A percentile compares a stretch with the other conserved stretches of the same genome.
Evolutionary conservation across 495 filamentous ascomycete genomes (phyloP).

Genomic region (Parathielavia appendiculata): DNA sequence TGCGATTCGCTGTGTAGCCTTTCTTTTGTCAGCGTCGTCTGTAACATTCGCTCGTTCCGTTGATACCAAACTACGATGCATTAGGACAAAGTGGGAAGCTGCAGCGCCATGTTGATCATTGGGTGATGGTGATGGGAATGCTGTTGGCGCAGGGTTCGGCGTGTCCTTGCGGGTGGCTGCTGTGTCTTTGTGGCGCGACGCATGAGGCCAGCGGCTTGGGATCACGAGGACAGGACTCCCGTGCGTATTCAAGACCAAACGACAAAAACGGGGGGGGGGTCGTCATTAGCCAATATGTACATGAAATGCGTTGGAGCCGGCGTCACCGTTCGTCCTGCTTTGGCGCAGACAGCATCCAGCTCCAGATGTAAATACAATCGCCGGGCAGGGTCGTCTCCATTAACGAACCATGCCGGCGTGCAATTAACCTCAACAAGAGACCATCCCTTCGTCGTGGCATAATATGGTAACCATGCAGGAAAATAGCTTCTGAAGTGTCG

Average conservation of each 20-base stretch:
- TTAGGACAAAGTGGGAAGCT: too few relatives aligned
- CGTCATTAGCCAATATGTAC: slow-evolving; percentile 12
- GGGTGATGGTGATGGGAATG: too few relatives aligned
- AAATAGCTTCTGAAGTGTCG: neutral
- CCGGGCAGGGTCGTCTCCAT: neutral
- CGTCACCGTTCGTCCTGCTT: neutral
- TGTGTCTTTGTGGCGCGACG: too few relatives aligned
- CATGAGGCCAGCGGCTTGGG: too few relatives aligned
- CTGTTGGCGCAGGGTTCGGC: too few relatives aligned
- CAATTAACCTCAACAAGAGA: neutral
- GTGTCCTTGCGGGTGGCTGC: too few relatives aligned
- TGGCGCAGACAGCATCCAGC: neutral
- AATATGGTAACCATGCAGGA: neutral
- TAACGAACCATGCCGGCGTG: neutral
- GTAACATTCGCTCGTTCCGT: too few relatives aligned
- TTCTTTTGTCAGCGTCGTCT: too few relatives aligned
- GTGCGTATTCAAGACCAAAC: neutral
- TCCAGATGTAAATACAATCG: slow-evolving; percentile 7
- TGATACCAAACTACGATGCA: too few relatives aligned
- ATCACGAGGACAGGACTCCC: neutral
- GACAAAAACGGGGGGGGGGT: neutral
- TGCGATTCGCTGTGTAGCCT: too few relatives aligned
- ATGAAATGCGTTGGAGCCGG: neutral
- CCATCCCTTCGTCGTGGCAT: neutral
- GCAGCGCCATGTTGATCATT: too few relatives aligned